Base-by-base conservation (phyloP, 495 filamentous ascomycete genomes). In the Terfezia boudieri region DNA sequence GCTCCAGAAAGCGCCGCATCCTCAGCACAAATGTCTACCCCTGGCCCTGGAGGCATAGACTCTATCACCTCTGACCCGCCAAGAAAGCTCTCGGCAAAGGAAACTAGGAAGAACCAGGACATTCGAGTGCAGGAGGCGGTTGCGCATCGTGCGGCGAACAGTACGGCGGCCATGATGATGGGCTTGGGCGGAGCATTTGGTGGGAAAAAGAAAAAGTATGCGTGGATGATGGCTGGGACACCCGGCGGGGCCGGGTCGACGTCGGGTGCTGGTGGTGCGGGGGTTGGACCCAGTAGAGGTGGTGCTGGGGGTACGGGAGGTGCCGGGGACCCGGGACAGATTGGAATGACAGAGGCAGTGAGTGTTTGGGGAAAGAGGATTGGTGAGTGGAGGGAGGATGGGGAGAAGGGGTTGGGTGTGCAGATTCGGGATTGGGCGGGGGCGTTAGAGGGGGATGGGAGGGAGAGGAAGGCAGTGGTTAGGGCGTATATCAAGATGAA, bases 381-480 rank as follows among this genome's bases (percentile, higher is more conserved):
- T 50, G 82, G 82, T 7, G 70, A 70, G 14, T 79, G 75, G 71
- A 70, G 76, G 22, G 81, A 86, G 60, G 76, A 78, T 60, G 70
- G 69, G 0, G 71, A 76, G 26, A 72, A 73, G 56, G 81, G 80
- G 2, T 71, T 69, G 54, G 76, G 73, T 14, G 75, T 86, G n/a
- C 80, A 86, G 66, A 67, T 83, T 51, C 67, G 82, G 22, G 82
- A 86, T 66, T 78, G 76, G 75, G 62, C 84, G 8, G 66, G 68
- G 8, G 79, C 74, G 10, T 69, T 86, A 35, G 81, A 84, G 60
- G 67, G 70, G 37, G 77, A 80, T 58, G 74, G 76, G 5, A 69
- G 67, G 58, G 76, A 79, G 51, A 62, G 62, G 43, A 73, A 66
- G 61, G 72, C 74, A 1, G 53, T 82, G 8, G 74, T 79, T 56